These are phyloP conservation scores for Puya raimondii DNA, from an alignment of 176 grass and related monocot species.

Conservation along the genomic window DNA sequence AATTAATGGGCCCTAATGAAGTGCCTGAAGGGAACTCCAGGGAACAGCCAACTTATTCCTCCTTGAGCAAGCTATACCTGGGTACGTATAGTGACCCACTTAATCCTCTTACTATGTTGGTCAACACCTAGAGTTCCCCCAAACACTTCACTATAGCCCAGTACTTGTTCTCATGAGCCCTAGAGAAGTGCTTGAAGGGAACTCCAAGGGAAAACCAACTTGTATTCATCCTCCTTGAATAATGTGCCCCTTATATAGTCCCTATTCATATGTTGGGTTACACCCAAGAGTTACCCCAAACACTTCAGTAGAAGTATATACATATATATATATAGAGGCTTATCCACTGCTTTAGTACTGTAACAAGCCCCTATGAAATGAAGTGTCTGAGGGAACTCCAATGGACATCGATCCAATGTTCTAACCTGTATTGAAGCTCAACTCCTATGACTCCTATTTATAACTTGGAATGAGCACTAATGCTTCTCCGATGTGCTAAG, in stretches of 20 bases:
- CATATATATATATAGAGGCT: no score
- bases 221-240: no score
- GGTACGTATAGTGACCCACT: background rate
- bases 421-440: background rate
- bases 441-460: background rate
- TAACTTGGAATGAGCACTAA: background rate
- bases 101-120: slow-evolving; percentile 10
- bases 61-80: background rate
- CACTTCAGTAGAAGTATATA: no score
- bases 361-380: no score
- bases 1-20: slow-evolving; percentile 10
- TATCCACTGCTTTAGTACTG: no score
- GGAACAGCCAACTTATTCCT: slow-evolving; percentile 11
- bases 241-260: no score
- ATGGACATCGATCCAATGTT: background rate
- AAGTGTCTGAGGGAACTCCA: background rate
- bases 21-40: slow-evolving; percentile 28
- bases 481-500: background rate
- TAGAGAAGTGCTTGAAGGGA: slow-evolving; percentile 39
- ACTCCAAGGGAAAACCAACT: slow-evolving; percentile 31
- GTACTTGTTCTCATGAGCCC: background rate
- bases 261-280: no score
- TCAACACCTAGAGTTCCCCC: slow-evolving; percentile 33
- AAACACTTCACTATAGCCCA: slow-evolving; percentile 40
- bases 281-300: no score